Evolutionary conservation across 2,329 filamentous ascomycete species (phyloP).

Genomic region (Mycocentrospora acerina): DNA sequence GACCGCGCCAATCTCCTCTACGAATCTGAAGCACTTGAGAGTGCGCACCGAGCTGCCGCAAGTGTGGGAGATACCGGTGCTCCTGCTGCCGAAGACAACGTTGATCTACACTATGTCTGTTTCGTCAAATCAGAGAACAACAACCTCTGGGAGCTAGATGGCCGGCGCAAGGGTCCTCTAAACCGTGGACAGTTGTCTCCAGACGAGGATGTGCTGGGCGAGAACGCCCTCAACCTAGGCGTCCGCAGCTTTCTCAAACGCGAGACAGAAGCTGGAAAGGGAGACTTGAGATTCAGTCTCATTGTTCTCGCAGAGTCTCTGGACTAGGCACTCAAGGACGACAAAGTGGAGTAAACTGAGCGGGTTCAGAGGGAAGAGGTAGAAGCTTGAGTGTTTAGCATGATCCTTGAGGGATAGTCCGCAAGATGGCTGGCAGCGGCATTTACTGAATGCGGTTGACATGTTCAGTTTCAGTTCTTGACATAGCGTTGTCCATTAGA

Average conservation of each 20-base stretch:
- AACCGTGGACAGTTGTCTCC: slow-evolving; percentile 54
- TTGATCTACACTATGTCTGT: slow-evolving; percentile 96
- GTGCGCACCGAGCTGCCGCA: slow-evolving; percentile 77
- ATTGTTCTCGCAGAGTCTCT: slow-evolving; percentile 61
- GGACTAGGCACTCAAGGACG: slow-evolving; percentile 36
- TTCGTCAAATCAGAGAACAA: slow-evolving; percentile 79
- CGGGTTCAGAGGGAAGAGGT: too few relatives aligned
- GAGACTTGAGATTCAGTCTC: slow-evolving; percentile 64
- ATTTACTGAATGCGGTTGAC: too few relatives aligned
- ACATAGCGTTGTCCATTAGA: not conserved
- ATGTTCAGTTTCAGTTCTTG: too few relatives aligned
- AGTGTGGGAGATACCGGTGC: slow-evolving; percentile 75
- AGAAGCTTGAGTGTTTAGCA: too few relatives aligned
- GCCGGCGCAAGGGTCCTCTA: slow-evolving; percentile 70
- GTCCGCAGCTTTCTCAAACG: slow-evolving; percentile 61
- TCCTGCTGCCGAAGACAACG: slow-evolving; percentile 72
- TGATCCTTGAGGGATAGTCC: too few relatives aligned
- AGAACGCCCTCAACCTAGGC: slow-evolving; percentile 72
- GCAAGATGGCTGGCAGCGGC: too few relatives aligned
- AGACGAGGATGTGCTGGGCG: slow-evolving; percentile 59
- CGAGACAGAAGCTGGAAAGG: slow-evolving; percentile 56
- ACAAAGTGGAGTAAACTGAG: too few relatives aligned
- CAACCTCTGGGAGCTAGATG: slow-evolving; percentile 78
- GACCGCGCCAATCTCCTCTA: slow-evolving; percentile 76
- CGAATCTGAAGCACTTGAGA: slow-evolving; percentile 71